Conservation (phyloP, 176 grass and related monocot genomes). For the Avena atlantica region DNA sequence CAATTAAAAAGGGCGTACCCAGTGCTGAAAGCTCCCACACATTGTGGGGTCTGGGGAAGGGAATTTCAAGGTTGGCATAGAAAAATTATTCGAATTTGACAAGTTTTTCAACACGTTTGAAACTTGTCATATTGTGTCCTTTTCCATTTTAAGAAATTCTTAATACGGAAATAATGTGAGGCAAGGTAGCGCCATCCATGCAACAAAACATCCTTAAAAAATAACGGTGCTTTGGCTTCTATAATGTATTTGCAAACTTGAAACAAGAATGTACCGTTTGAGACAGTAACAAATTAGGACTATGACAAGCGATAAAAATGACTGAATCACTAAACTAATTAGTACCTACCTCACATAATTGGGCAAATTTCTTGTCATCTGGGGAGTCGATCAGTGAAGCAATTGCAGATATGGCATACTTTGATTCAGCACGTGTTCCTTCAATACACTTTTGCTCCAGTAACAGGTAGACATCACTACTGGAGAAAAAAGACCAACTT, state of each 20-base stretch:
- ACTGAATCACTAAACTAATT: neutral
- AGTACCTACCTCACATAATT: conserved; percentile 66
- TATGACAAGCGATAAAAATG: conserved; percentile 15
- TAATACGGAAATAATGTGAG: conserved; percentile 1
- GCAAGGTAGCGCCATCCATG: conserved; percentile 9
- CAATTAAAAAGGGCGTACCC: neutral
- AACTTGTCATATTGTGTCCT: neutral
- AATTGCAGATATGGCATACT: conserved; percentile 78
- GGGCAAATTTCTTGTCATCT: conserved; percentile 59
- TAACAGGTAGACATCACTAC: conserved; percentile 70
- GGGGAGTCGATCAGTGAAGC: conserved; percentile 57
- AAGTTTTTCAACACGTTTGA: neutral
- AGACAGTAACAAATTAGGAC: conserved; percentile 11
- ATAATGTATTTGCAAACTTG: neutral
- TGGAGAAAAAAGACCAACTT: conserved; percentile 44
- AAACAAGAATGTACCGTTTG: conserved; percentile 24
- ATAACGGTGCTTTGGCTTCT: neutral
- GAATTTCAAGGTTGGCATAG: neutral
- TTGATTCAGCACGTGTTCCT: conserved; percentile 91
- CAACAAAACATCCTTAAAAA: conserved; percentile 13
- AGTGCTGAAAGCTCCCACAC: no score
- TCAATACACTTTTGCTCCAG: conserved; percentile 89
- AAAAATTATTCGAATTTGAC: neutral
- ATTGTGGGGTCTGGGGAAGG: no score
- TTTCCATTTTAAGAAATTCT: conserved; percentile 12